Evolutionary conservation across 2,329 filamentous ascomycete species (phyloP), one percentile per base, ranked within the genome.

Genomic region (Phaeosphaeriaceae sp.): DNA sequence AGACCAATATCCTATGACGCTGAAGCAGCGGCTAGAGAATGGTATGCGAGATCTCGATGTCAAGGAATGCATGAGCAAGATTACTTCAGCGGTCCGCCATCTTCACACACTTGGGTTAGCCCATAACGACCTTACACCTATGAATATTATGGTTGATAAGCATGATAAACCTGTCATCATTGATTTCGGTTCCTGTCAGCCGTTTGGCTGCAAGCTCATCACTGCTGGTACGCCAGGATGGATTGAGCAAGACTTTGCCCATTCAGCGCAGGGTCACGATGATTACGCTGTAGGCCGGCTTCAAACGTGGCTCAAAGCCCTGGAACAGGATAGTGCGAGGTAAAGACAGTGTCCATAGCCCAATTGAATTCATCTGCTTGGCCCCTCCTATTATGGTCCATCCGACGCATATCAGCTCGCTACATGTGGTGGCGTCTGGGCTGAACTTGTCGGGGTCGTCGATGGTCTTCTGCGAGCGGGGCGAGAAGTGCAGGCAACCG

Each of bases 101-200:
- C 52, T 60, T 28, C 52, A 60, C 34, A 46, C 30, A 13, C 30
- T 33, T 33, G 6, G 16, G 13, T 13, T 33, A 33, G 30, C 30
- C 13, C 12, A 33, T 50, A 76, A 75, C 48, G 67, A 73, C 42
- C 67, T 76, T 34, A 71, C 66, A 39, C 68, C 69, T 6, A 55
- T 55, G 28, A 74, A 73, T 42, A 63, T 75, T 9, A 72, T 72
- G 55, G 36, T 76, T 16, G 60, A 72, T 52, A 53, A 55, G 15
- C 35, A 48, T 29, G 64, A 66, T n/a, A 53, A 51, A 6, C 60
- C 73, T 6, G 59, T 71, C 26, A 60, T 76, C 37, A 63, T 76
- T 30, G 73, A 75, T 50, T 74, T 72, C 50, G 73, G 69, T 39
- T 70, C 69, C 23, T 74, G 68, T 39, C 40, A 61, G 21, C 58